A percentile compares a stretch with the other conserved stretches of the same genome.
phyloP scores from a whole-genome alignment of 2,329 filamentous ascomycete species.

The Alternaria postmessia region DNA sequence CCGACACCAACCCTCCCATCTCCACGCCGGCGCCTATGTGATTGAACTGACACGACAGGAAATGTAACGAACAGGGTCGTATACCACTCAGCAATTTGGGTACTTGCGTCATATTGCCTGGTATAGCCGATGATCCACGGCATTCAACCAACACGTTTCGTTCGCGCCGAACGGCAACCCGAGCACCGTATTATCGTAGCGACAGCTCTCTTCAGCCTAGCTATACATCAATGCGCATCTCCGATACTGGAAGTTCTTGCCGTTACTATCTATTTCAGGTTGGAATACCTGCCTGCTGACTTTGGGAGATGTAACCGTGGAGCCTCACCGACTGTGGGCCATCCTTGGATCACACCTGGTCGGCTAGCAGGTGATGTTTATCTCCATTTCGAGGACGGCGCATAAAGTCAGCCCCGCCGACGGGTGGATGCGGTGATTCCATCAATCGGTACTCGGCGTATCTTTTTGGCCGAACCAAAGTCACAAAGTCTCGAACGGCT shows the following conservation, averaged over 20 bases:
- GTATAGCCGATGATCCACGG: no score
- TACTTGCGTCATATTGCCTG: no score
- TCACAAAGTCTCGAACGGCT: not conserved
- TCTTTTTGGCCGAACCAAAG: not conserved
- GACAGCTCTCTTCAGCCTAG: not conserved
- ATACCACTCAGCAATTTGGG: accelerated
- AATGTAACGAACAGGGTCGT: not conserved
- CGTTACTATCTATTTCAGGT: no score
- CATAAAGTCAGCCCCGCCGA: not conserved
- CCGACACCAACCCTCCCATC: not conserved
- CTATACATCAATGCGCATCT: not conserved
- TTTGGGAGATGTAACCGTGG: not conserved
- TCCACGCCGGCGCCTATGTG: not conserved
- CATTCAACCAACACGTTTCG: no score
- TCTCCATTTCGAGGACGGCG: not conserved
- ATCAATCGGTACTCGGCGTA: not conserved
- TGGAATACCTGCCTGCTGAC: not conserved
- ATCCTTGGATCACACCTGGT: no score
- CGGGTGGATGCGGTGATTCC: not conserved
- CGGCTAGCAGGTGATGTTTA: no score
- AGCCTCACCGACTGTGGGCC: not conserved
- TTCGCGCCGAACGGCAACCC: no score
- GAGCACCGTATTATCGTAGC: not conserved
- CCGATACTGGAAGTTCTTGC: not conserved
- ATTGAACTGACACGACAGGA: not conserved